phyloP scores from a whole-genome alignment of 2,329 filamentous ascomycete species.

The Talaromyces albobiverticillius region DNA sequence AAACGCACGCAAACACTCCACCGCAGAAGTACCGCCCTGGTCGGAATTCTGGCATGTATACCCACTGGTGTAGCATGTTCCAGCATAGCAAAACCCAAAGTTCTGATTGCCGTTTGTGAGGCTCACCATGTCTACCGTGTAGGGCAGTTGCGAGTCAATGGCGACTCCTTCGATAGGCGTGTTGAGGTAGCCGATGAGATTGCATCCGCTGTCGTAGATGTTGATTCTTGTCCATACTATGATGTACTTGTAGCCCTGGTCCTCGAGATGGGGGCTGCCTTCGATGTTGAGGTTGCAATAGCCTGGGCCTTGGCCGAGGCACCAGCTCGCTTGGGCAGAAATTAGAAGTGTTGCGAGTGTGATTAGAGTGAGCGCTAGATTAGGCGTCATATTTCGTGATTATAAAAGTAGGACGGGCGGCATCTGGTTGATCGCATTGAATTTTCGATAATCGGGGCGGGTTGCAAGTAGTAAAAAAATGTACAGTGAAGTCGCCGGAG shows the following conservation, averaged over 20 bases:
- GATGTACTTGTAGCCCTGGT: not conserved
- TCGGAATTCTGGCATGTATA: not conserved
- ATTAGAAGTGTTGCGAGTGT: not conserved
- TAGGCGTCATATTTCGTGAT: not conserved
- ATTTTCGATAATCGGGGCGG: too few species aligned
- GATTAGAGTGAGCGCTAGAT: not conserved
- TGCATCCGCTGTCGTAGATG: slow-evolving; percentile 8
- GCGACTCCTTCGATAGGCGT: not conserved
- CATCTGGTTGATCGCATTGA: too few species aligned
- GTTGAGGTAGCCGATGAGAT: slow-evolving; percentile 1
- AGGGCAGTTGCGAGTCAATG: slow-evolving; percentile 7
- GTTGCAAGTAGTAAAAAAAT: too few species aligned
- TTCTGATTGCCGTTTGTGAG: not conserved
- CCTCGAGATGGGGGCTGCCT: not conserved
- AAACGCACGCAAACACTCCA: slow-evolving; percentile 9
- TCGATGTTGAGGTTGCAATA: slow-evolving; percentile 8
- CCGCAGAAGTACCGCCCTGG: not conserved
- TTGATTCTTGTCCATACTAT: not conserved
- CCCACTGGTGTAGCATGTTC: not conserved
- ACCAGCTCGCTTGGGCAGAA: not conserved
- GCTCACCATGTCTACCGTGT: not conserved
- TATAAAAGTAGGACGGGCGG: too few species aligned
- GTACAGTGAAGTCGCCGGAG: too few species aligned
- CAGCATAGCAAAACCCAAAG: slow-evolving; percentile 10
- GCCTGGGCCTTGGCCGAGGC: not conserved